These are phyloP conservation scores for Escovopsis sp. DNA, from an alignment of 2,329 filamentous ascomycete genomes.

Conservation along the genomic window DNA sequence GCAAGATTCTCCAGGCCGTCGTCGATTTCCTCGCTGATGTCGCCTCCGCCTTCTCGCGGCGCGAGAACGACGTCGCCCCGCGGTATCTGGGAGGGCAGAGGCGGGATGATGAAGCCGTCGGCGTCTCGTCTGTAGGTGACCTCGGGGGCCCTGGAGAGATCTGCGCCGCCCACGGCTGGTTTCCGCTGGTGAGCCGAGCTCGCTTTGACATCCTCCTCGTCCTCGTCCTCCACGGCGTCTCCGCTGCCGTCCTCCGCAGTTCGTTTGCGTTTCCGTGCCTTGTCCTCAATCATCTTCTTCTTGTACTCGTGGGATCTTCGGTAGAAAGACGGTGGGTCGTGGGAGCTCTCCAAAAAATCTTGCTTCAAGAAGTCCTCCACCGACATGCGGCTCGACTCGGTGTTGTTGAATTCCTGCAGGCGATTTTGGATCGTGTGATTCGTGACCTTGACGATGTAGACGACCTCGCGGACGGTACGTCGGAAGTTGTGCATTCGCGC, in stretches of 20 bases:
- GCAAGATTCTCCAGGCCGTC: conserved; percentile 26
- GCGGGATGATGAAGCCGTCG: conserved; percentile 54
- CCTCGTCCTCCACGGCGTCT: conserved; percentile 1
- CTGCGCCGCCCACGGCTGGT: conserved; percentile 16
- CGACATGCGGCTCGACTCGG: conserved; percentile 69
- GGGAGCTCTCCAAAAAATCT: conserved; percentile 54
- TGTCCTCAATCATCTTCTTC: conserved; percentile 31
- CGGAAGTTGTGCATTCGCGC: conserved; percentile 98
- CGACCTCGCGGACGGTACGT: conserved; percentile 79
- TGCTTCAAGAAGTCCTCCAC: conserved; percentile 70
- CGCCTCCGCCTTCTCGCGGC: conserved; percentile 5
- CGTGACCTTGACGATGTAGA: conserved; percentile 96
- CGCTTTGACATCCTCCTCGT: neutral
- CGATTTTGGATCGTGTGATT: conserved; percentile 86
- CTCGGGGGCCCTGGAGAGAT: conserved; percentile 19
- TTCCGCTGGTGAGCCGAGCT: conserved; percentile 3
- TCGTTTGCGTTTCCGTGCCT: conserved; percentile 31
- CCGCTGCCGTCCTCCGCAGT: conserved; percentile 13
- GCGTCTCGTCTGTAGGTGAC: conserved; percentile 37
- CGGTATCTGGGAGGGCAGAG: conserved; percentile 25
- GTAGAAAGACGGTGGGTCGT: conserved; percentile 75
- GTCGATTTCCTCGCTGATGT: conserved; percentile 8
- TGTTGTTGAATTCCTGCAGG: conserved; percentile 79
- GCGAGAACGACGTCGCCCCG: conserved; percentile 15
- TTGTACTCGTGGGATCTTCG: conserved; percentile 45